Percentiles rank a stretch among this genome's conserved stretches.
These are phyloP conservation scores for Penicillium manginii DNA, from an alignment of 495 filamentous ascomycete species.

Conservation along the genomic window DNA sequence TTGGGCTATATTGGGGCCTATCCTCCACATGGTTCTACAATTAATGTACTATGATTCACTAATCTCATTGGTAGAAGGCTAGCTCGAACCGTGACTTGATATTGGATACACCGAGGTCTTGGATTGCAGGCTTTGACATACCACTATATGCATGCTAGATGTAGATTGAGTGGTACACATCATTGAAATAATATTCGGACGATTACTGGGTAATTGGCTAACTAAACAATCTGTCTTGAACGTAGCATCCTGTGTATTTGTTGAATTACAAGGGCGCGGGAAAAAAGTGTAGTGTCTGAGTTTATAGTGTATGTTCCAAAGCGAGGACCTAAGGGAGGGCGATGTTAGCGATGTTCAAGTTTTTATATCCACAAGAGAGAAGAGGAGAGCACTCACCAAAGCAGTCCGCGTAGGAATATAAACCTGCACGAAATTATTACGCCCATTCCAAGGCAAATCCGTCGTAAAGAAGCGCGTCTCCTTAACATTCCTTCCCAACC, in stretches of 20 bases:
- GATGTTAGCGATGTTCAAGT: conserved; percentile 8
- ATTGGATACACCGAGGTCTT: no score
- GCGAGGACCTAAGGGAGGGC: conserved; percentile 50
- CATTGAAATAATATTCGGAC: conserved; percentile 1
- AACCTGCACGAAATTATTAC: conserved; percentile 88
- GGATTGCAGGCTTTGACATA: no score
- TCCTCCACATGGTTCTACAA: no score
- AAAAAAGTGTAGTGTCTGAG: background rate
- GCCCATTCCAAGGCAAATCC: conserved; percentile 81
- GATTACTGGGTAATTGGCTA: conserved; percentile 3
- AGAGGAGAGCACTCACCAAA: conserved; percentile 62
- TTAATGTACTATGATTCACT: no score
- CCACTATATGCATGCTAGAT: background rate
- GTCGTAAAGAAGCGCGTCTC: conserved; percentile 89
- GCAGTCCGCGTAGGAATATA: conserved; percentile 88
- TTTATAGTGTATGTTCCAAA: conserved; percentile 52
- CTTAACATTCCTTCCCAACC: conserved; percentile 74
- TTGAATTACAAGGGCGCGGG: conserved; percentile 12
- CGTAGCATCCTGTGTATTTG: conserved; percentile 1
- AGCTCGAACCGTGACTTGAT: no score
- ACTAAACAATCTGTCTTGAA: conserved; percentile 8
- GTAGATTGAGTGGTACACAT: background rate
- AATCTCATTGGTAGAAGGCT: no score
- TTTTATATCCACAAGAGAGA: background rate
- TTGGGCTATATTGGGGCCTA: no score